Conservation (phyloP, 1,284 basidiomycete species). For the Leccinum pachyderme region DNA sequence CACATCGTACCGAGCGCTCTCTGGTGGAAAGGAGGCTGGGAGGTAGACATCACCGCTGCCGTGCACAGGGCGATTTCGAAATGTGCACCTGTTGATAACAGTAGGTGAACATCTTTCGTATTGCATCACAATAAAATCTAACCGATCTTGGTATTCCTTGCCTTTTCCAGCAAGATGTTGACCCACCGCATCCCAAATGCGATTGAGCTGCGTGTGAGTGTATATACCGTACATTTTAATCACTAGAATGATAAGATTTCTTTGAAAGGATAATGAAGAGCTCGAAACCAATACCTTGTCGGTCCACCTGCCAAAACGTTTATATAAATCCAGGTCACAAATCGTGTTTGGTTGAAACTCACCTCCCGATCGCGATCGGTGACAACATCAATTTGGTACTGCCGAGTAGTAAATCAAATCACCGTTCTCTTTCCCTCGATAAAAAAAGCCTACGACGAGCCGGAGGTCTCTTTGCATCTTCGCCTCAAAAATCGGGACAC, state of each 20-base stretch:
- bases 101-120: background rate
- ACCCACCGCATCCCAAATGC: constrained; percentile 58
- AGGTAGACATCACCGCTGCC: constrained; percentile 43
- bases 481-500: constrained; percentile 64
- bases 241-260: constrained; percentile 34
- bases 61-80: constrained; percentile 39
- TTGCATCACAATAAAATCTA: background rate
- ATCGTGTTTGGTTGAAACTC: constrained; percentile 16
- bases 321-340: background rate
- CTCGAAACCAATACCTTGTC: constrained; percentile 44
- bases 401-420: constrained; percentile 1
- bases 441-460: constrained; percentile 51
- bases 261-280: background rate
- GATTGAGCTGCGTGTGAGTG: constrained; percentile 57
- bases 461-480: constrained; percentile 63
- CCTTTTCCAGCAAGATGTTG: constrained; percentile 52
- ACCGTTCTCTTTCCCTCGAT: background rate
- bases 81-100: constrained; percentile 39
- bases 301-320: constrained; percentile 41
- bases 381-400: constrained; percentile 67
- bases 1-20: constrained; percentile 1
- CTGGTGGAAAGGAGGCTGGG: constrained; percentile 42
- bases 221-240: constrained; percentile 64
- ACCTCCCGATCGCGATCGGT: constrained; percentile 51
- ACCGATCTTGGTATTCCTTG: constrained; percentile 52